Base-by-base conservation (phyloP, 2,329 filamentous ascomycete genomes). In the Cercospora sp. region DNA sequence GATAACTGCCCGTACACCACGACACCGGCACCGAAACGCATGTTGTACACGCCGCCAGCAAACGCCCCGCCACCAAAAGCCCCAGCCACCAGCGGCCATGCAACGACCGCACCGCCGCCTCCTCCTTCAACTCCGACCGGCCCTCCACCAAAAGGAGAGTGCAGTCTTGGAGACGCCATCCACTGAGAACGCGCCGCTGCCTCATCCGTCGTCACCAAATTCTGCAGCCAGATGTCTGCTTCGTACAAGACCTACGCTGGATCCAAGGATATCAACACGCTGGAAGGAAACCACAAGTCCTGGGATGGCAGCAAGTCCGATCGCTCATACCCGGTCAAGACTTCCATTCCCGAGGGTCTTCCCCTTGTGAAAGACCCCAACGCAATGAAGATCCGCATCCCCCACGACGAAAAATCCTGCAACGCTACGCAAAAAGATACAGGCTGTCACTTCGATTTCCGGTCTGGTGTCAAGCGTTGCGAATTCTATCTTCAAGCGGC, bases 371-470 rank as follows among this genome's bases (percentile, higher is more conserved):
- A 58, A 2, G 13, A 58, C 13, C 53, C 53, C 3, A 28, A 26
- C 4, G 58, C 45, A 1, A 13, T 63, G n/a, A 53, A 63, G 45
- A 55, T 63, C n/a, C 49, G 45, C 1, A 37, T 63, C 30, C 1
- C 61, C 12, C 61, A 12, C 45, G 49, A 63, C 30, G n/a, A 53
- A 8, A 57, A 24, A 3, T 16, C 26, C 0, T 63, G 61, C 28
- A 63, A 63, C 7, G 24, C 28, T 4, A 24, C 26, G n/a, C 61
- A 63, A 26, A 40, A 55, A 2, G 61, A 34, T 5, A 63, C n/a
- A 16, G 61, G 61, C 26, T 63, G 61, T 30, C n/a, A 32, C 7
- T 63, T 63, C 13, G 61, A 53, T 5, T 64, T 64, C 13, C 16
- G 16, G 1, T 1, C 53, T 1, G 30, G 37, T 5, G 34, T 34